These are phyloP conservation scores for Kwoniella mangroviensis DNA, from an alignment of 768 basidiomycete species.

Conservation along the genomic window DNA sequence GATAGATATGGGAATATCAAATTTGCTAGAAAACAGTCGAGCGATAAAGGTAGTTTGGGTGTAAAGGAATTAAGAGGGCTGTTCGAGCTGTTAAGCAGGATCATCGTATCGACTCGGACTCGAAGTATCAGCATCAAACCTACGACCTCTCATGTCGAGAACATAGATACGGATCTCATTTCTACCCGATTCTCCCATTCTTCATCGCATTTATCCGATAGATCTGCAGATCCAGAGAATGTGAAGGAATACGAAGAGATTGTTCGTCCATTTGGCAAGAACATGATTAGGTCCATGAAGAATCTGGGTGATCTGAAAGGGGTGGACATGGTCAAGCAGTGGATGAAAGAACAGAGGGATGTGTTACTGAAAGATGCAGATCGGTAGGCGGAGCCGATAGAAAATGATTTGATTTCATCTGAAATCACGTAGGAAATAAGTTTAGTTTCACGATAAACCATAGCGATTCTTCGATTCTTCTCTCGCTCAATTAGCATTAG, in stretches of 20 bases:
- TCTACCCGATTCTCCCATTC: background rate
- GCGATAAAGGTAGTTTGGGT: constrained; percentile 58
- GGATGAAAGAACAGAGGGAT: constrained; percentile 32
- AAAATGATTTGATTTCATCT: background rate
- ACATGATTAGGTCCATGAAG: constrained; percentile 72
- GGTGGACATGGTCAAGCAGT: constrained; percentile 36
- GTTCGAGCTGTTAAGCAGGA: constrained; percentile 69
- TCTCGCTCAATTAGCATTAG: no score
- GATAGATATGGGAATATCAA: constrained; percentile 2
- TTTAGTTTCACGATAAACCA: background rate
- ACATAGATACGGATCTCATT: background rate
- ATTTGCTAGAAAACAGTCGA: constrained; percentile 10
- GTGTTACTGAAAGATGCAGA: background rate
- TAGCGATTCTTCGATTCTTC: background rate
- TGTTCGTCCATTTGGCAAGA: constrained; percentile 71
- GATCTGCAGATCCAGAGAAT: background rate
- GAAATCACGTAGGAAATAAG: background rate
- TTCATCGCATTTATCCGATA: background rate
- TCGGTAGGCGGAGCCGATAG: background rate
- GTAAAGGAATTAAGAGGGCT: constrained; percentile 62
- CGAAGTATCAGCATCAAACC: background rate
- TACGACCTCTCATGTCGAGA: background rate
- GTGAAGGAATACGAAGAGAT: constrained; percentile 59
- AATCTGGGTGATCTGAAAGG: constrained; percentile 64
- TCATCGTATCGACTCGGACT: constrained; percentile 57